A percentile compares a stretch with the other conserved stretches of the same genome.
Evolutionary conservation across 2,329 filamentous ascomycete genomes (phyloP).

Genomic region (Fonsecaea nubica): DNA sequence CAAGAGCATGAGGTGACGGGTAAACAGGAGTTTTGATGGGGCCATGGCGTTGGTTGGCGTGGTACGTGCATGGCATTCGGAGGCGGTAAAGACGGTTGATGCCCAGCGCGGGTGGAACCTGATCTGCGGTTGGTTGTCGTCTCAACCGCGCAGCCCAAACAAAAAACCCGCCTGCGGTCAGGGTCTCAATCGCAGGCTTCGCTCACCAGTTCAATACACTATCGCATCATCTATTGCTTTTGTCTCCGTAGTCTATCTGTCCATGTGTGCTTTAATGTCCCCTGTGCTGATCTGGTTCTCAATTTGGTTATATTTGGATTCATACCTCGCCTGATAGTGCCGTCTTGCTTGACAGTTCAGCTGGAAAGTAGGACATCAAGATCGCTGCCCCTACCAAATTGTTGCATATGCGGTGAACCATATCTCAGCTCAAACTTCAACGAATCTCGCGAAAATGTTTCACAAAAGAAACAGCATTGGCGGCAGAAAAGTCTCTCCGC

Average conservation of each 20-base stretch:
- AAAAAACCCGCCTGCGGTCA: slow-evolving; percentile 22
- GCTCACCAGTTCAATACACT: background rate
- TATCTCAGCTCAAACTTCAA: slow-evolving; percentile 10
- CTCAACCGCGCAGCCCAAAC: slow-evolving; percentile 29
- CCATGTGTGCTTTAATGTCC: background rate
- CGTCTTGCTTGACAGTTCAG: slow-evolving; percentile 1
- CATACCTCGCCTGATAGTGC: background rate
- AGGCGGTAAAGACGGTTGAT: background rate
- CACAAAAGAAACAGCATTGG: slow-evolving; percentile 46
- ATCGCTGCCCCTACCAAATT: slow-evolving; percentile 2
- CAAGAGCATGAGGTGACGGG: background rate
- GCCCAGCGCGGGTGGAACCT: slow-evolving; percentile 1
- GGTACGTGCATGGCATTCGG: too few species aligned
- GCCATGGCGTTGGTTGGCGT: background rate
- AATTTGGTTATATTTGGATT: background rate
- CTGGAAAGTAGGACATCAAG: slow-evolving; percentile 4
- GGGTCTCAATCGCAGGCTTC: background rate
- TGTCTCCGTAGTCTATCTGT: background rate
- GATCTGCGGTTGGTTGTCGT: slow-evolving; percentile 22
- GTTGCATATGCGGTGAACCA: slow-evolving; percentile 27
- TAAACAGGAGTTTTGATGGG: background rate
- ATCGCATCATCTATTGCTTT: slow-evolving; percentile 2
- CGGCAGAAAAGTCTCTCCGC: slow-evolving; percentile 55
- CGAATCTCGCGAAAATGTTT: slow-evolving; percentile 44
- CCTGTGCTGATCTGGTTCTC: background rate